phyloP scores from a whole-genome alignment of 768 basidiomycete genomes.

The Termitomyces sp. region DNA sequence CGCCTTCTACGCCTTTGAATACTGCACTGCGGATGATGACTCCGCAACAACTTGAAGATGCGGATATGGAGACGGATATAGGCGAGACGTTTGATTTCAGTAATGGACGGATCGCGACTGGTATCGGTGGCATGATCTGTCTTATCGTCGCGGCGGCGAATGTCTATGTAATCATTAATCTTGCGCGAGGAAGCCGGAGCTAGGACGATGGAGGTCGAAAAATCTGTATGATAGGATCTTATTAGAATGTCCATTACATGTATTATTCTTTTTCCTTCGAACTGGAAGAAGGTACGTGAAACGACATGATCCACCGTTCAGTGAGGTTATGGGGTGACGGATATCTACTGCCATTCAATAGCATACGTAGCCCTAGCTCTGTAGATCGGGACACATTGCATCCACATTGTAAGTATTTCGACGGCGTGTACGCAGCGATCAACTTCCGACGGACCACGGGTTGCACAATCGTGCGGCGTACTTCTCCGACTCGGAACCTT shows the following conservation, averaged over 20 bases:
- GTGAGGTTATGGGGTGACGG: no score
- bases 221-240: neutral
- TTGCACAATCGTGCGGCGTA: no score
- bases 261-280: neutral
- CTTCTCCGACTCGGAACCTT: no score
- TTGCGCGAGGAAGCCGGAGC: slow-evolving; percentile 23
- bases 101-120: slow-evolving; percentile 45
- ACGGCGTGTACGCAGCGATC: no score
- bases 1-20: slow-evolving; percentile 32
- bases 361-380: no score
- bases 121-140: slow-evolving; percentile 56
- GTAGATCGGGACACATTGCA: no score
- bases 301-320: no score
- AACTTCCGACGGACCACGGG: no score
- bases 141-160: slow-evolving; percentile 67
- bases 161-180: slow-evolving; percentile 63
- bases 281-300: no score
- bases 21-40: neutral
- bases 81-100: slow-evolving; percentile 56
- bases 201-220: neutral
- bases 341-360: no score
- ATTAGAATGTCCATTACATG: neutral
- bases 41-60: slow-evolving; percentile 17
- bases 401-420: no score
- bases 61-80: slow-evolving; percentile 1